Evolutionary conservation across 1,284 basidiomycete species (phyloP), one percentile per base, ranked within the genome.

Genomic region (Ustilago sp.): DNA sequence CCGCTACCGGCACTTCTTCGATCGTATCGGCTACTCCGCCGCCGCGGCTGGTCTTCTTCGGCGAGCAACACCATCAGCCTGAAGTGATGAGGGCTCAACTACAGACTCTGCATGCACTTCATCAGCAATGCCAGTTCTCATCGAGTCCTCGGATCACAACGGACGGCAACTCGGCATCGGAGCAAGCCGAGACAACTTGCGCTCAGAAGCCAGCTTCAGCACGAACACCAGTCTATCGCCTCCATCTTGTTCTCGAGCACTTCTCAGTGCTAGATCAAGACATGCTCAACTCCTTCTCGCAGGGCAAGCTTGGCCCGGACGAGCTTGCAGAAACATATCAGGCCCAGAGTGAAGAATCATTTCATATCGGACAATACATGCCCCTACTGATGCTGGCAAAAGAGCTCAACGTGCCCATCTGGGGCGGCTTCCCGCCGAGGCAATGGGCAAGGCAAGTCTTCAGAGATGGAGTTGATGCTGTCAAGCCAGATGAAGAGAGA

Each of bases 61-160:
- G 80, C 39, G 80, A 82, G 56, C 80, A 82, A 43, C 80, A 82
- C 47, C 80, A 82, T 63, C 80, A 82, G 60, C 77, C 80, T 2
- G 45, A 68, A 7, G 80, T 82, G 31, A 61, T 82, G 54, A 60
- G 71, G 13, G 73, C 76, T 6, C 80, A 82, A 47, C 59, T 82
- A 13, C 80, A 82, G 51, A 55, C 72, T 1, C 56, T 81, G 19
- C 64, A 65, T 11, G 68, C 63, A 12, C 68, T 77, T 15, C 52
- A 70, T 47, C 50, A 74, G 35, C 73, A 74, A 36, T 68, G 70
- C 43, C 54, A 50, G 19, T 41, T 43, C 5, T 55, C 60, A 19
- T 68, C 62, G 3, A 23, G 28, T 31, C 13, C 43, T 51, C 9
- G 1, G 7, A 7, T 2, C 6, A 15, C 39, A 39, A 23, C 43